Conservation (phyloP, 345 rosid species). For the Linum tenue region DNA sequence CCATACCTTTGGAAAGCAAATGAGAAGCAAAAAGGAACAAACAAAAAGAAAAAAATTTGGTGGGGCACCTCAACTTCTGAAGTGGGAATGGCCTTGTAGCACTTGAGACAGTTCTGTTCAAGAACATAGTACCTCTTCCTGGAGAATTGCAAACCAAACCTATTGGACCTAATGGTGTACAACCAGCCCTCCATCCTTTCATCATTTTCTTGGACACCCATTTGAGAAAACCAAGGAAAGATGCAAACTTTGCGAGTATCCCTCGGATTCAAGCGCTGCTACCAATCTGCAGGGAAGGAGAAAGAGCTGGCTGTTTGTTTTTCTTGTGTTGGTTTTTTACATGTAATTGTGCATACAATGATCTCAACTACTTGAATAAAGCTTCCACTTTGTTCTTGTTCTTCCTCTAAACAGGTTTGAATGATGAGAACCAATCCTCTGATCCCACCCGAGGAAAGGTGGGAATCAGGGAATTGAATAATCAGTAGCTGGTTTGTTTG, state of each 20-base stretch:
- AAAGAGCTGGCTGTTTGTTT: background rate
- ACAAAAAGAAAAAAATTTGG: background rate
- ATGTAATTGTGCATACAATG: conserved; percentile 2
- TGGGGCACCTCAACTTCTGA: conserved; percentile 45
- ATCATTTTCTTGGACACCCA: conserved; percentile 29
- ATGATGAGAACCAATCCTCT: conserved; percentile 37
- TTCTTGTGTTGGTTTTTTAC: background rate
- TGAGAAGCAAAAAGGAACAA: background rate
- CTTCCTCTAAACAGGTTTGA: background rate
- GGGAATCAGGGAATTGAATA: conserved; percentile 64
- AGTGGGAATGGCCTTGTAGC: conserved; percentile 51
- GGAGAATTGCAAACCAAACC: conserved; percentile 68
- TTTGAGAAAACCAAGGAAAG: conserved; percentile 15
- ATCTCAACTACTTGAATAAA: background rate
- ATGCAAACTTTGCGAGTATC: background rate
- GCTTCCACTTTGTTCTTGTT: background rate
- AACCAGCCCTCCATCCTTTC: conserved; percentile 90
- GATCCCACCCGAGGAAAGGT: conserved; percentile 32
- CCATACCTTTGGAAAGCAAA: background rate
- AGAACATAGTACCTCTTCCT: conserved; percentile 75
- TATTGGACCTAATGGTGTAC: conserved; percentile 57
- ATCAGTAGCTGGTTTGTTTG: background rate
- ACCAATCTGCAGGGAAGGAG: background rate
- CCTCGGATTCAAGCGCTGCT: background rate
- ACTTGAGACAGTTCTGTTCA: conserved; percentile 44